A percentile compares a stretch with the other conserved stretches of the same genome.
Evolutionary conservation across 1,284 basidiomycete species (phyloP).

Genomic region (Fomes fomentarius): DNA sequence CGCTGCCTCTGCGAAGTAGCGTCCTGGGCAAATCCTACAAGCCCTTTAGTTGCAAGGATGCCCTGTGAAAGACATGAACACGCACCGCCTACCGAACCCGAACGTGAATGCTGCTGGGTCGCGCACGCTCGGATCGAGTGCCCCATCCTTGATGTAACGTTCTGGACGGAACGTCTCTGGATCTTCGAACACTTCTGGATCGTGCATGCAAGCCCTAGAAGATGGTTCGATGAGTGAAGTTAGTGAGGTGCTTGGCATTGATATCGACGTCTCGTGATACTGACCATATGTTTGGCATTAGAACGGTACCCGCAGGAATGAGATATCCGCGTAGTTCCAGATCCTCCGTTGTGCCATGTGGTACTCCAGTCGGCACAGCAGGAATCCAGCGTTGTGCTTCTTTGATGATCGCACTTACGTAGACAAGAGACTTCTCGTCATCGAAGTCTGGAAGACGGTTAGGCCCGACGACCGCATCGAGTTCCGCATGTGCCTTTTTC

Average conservation of each 20-base stretch:
- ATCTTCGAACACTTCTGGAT: constrained; percentile 18
- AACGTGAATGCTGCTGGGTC: constrained; percentile 22
- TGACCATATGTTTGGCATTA: constrained; percentile 27
- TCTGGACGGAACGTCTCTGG: constrained; percentile 22
- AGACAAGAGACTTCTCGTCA: constrained; percentile 18
- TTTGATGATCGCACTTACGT: constrained; percentile 27
- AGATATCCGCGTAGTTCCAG: constrained; percentile 24
- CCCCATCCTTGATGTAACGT: constrained; percentile 17
- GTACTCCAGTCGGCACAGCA: constrained; percentile 14
- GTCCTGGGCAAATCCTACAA: constrained; percentile 36
- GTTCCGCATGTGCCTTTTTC: constrained; percentile 32
- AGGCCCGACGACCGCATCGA: constrained; percentile 30
- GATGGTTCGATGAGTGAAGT: not conserved
- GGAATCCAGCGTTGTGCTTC: constrained; percentile 27
- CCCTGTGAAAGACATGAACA: no score
- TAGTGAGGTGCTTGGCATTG: not conserved
- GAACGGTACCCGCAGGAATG: constrained; percentile 25
- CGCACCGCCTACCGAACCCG: constrained; percentile 21
- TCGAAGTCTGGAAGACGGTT: constrained; percentile 28
- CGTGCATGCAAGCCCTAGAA: constrained; percentile 20
- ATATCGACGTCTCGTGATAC: not conserved
- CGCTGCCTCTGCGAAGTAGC: constrained; percentile 31
- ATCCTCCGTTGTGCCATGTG: constrained; percentile 13
- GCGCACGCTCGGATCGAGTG: constrained; percentile 9
- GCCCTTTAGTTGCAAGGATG: no score